phyloP scores from a whole-genome alignment of 768 basidiomycete species.

The Auriculariales sp. region DNA sequence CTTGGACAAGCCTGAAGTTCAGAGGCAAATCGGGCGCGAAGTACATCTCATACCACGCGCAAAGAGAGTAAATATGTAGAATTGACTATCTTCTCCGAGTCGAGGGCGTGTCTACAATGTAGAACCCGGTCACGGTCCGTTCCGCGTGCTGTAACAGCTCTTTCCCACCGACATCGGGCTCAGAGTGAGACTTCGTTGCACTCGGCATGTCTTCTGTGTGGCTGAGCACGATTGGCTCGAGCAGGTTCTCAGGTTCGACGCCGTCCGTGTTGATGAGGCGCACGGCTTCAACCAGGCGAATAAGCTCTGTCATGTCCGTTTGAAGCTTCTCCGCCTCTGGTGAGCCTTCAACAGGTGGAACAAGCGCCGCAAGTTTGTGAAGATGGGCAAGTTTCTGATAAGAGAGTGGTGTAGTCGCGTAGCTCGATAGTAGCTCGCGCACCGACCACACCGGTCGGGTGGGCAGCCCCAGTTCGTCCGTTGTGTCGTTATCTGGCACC shows the following conservation, averaged over 20 bases:
- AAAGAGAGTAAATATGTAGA: too few relatives aligned
- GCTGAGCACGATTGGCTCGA: slow-evolving; percentile 16
- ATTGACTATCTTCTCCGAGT: neutral
- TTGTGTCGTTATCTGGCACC: too few relatives aligned
- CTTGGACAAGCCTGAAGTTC: too few relatives aligned
- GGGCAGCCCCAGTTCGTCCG: slow-evolving; percentile 53
- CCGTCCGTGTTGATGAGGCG: slow-evolving; percentile 33
- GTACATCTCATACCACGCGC: too few relatives aligned
- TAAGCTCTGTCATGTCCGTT: slow-evolving; percentile 50
- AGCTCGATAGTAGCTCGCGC: slow-evolving; percentile 58
- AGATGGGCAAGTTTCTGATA: slow-evolving; percentile 43
- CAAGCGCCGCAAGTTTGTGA: slow-evolving; percentile 58
- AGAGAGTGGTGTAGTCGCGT: slow-evolving; percentile 50
- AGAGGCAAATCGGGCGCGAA: too few relatives aligned
- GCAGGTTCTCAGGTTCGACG: slow-evolving; percentile 10
- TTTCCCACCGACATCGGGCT: slow-evolving; percentile 22
- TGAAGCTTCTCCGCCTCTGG: slow-evolving; percentile 36
- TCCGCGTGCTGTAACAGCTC: slow-evolving; percentile 37
- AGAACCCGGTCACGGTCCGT: slow-evolving; percentile 37
- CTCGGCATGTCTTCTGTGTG: slow-evolving; percentile 2
- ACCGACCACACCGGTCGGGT: slow-evolving; percentile 67
- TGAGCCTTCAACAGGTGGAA: slow-evolving; percentile 47
- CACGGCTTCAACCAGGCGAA: slow-evolving; percentile 71
- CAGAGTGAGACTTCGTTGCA: slow-evolving; percentile 4
- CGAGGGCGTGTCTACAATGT: slow-evolving; percentile 36